Conservation (phyloP, 495 filamentous ascomycete species). For the Aspergillus affinis region DNA sequence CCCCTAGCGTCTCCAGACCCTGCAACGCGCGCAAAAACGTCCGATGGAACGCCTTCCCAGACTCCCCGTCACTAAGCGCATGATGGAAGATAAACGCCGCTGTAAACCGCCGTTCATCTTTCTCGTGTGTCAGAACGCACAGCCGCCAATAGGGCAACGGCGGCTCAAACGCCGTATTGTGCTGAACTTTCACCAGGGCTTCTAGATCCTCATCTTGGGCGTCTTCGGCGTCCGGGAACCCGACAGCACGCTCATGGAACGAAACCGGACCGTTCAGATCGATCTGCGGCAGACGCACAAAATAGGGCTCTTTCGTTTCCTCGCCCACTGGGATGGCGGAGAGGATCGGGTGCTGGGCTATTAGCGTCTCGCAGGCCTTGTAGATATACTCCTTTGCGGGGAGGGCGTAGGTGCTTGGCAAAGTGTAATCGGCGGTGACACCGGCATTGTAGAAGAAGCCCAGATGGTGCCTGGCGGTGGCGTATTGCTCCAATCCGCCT, state of each 20-base stretch:
- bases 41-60: conserved; percentile 36
- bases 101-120: conserved; percentile 27
- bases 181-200: conserved; percentile 34
- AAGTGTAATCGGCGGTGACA: conserved; percentile 37
- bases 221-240: conserved; percentile 13
- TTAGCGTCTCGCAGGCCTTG: conserved; percentile 36
- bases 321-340: conserved; percentile 44
- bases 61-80: conserved; percentile 34
- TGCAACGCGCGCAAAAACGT: conserved; percentile 31
- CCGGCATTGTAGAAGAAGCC: conserved; percentile 47
- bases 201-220: conserved; percentile 31
- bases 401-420: conserved; percentile 28
- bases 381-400: conserved; percentile 37
- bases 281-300: conserved; percentile 43
- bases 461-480: conserved; percentile 40
- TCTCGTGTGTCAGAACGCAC: conserved; percentile 26
- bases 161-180: conserved; percentile 33
- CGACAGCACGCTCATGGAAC: conserved; percentile 28
- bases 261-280: conserved; percentile 36
- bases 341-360: conserved; percentile 41
- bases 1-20: conserved; percentile 6
- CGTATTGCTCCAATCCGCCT: conserved; percentile 44
- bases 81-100: conserved; percentile 41
- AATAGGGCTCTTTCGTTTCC: conserved; percentile 39
- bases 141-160: conserved; percentile 42